Base-by-base conservation (phyloP, 169 alveolate genomes). In the Plasmodium relictum region DNA sequence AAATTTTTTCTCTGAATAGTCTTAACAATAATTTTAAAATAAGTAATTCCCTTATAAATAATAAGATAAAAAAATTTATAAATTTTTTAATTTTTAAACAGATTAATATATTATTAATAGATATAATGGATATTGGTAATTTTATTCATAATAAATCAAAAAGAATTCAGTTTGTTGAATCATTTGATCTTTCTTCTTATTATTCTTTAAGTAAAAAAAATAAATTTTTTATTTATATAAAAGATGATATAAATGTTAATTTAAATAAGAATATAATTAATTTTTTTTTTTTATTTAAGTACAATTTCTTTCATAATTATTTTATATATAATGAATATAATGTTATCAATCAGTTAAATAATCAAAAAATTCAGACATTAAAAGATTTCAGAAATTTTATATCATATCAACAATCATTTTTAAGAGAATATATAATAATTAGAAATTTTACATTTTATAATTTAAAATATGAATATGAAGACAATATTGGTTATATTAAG, bases 391-490 rank as follows among this genome's bases (percentile, higher is more conserved):
- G 89, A 39, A 48, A 52, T 12, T 7, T 52, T 0, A 48, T 45
- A 41, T 63, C 65, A 18, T 78, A 37, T 20, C 70, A 50, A 31
- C 41, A 63, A 4, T 10, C 54, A 6, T n/a, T 62, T 9, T 16
- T 22, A 14, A 65, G 50, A 18, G 89, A 78, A 37, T 78, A 63
- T 24, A 18, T 78, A n/a, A 37, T 78, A 0, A 22, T 78, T 16
- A 20, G 62, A n/a, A 78, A 78, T 78, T 78, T 45, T 59, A 78
- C 89, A 0, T 20, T 42, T 9, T 78, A 78, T 44, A 65, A 78
- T 22, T n/a, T 78, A 39, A 58, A 20, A 24, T 78, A 62, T 56
- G 71, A 45, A 37, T 78, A 78, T 65, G 76, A 66, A 24, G 70
- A 65, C 8, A 58, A 65, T 56, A 58, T 78, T 9, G 89, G 89